phyloP scores from a whole-genome alignment of 495 filamentous ascomycete species.

The Parmelia sp. region DNA sequence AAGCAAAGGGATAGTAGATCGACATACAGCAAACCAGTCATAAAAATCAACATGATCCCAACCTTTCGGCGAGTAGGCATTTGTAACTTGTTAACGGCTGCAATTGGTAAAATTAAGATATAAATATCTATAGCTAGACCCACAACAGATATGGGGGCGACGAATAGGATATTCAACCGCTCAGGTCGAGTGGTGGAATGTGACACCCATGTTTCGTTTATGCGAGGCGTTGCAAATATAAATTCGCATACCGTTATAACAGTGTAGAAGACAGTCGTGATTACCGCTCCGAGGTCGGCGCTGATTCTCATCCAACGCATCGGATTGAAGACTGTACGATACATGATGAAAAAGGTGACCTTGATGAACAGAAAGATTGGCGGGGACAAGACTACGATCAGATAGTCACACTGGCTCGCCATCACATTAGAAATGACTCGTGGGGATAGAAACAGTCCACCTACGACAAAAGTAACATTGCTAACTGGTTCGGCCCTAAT shows the following conservation, averaged over 20 bases:
- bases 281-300: constrained; percentile 8
- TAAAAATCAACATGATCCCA: constrained; percentile 21
- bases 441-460: background rate
- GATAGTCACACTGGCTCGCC: background rate
- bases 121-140: constrained; percentile 15
- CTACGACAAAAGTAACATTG: background rate
- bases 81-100: constrained; percentile 16
- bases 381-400: background rate
- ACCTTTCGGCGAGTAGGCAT: constrained; percentile 14
- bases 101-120: constrained; percentile 19
- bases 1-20: background rate
- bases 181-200: background rate
- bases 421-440: background rate
- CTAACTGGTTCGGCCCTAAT: background rate
- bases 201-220: background rate
- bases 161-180: background rate
- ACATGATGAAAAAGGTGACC: constrained; percentile 21
- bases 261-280: constrained; percentile 10
- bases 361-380: constrained; percentile 18
- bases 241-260: background rate
- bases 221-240: constrained; percentile 6
- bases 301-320: constrained; percentile 20
- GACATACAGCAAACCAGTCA: constrained; percentile 17
- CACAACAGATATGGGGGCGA: background rate
- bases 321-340: constrained; percentile 16